Evolutionary conservation across 306 rosid species (phyloP).

Genomic region (Macrotyloma uniflorum): DNA sequence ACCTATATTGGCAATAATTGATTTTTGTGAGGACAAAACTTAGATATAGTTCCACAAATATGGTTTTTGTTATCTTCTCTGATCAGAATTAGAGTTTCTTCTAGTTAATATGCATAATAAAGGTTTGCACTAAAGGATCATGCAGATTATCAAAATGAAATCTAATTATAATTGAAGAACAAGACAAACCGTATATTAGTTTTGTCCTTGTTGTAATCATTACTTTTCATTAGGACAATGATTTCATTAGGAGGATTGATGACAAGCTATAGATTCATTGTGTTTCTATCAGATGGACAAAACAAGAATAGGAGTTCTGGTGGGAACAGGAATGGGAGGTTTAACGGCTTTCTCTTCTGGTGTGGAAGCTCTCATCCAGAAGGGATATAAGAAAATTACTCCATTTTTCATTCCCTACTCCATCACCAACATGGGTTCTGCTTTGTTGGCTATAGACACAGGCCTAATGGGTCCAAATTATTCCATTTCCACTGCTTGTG

Average conservation of each 20-base stretch:
- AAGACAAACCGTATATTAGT: neutral
- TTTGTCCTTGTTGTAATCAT: neutral
- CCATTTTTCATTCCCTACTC: constrained; percentile 67
- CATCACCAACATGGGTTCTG: constrained; percentile 69
- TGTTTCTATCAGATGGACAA: constrained; percentile 58
- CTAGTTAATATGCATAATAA: neutral
- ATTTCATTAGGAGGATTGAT: neutral
- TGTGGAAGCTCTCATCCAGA: constrained; percentile 52
- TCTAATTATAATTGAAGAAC: neutral
- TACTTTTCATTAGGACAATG: neutral
- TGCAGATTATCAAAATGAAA: neutral
- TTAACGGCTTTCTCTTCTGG: constrained; percentile 50
- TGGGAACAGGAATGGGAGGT: constrained; percentile 82
- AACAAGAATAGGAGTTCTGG: constrained; percentile 62
- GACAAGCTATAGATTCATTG: neutral
- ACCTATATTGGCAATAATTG: neutral
- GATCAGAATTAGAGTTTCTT: neutral
- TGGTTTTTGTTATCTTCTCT: neutral
- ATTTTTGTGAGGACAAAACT: too few species aligned
- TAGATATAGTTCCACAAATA: too few species aligned
- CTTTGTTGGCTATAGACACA: constrained; percentile 68
- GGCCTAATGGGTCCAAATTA: constrained; percentile 79
- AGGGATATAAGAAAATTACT: constrained; percentile 59
- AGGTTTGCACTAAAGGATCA: neutral
- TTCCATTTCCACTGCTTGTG: constrained; percentile 82